A percentile compares a stretch with the other conserved stretches of the same genome.
Conservation (phyloP, 805 yeast species). For the Grigorovia transvaalensis region DNA sequence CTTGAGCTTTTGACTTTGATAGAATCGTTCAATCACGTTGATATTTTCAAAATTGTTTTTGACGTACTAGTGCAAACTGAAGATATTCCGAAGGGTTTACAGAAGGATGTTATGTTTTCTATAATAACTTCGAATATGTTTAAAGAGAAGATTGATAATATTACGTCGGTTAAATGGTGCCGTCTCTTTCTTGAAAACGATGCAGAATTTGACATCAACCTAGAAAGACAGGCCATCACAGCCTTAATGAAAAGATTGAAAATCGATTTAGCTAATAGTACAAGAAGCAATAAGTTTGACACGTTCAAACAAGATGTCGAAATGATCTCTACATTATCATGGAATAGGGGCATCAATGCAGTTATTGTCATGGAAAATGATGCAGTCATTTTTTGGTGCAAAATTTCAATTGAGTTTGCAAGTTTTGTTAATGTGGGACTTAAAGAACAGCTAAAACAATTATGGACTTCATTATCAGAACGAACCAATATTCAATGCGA, state of each 20-base stretch:
- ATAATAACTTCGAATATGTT: conserved; percentile 20
- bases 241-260: neutral
- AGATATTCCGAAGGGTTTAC: conserved; percentile 12
- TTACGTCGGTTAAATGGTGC: conserved; percentile 24
- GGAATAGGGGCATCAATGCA: conserved; percentile 32
- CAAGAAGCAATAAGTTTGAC: neutral
- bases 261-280: conserved; percentile 2
- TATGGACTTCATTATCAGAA: conserved; percentile 25
- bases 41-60: conserved; percentile 19
- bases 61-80: conserved; percentile 9
- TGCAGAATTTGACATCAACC: neutral
- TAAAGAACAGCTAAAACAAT: conserved; percentile 14
- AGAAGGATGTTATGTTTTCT: conserved; percentile 10
- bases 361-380: conserved; percentile 16
- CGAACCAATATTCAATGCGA: conserved; percentile 1
- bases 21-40: conserved; percentile 5
- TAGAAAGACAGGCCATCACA: neutral
- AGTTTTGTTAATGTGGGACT: conserved; percentile 20
- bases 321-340: conserved; percentile 29
- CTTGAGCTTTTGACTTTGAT: conserved; percentile 15
- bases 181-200: conserved; percentile 15
- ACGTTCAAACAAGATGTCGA: conserved; percentile 25
- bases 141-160: conserved; percentile 6
- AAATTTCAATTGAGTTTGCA: conserved; percentile 20
- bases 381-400: conserved; percentile 24